These are phyloP conservation scores for Phlebiopsis flavidoalba DNA, from an alignment of 768 basidiomycete genomes.

Conservation along the genomic window DNA sequence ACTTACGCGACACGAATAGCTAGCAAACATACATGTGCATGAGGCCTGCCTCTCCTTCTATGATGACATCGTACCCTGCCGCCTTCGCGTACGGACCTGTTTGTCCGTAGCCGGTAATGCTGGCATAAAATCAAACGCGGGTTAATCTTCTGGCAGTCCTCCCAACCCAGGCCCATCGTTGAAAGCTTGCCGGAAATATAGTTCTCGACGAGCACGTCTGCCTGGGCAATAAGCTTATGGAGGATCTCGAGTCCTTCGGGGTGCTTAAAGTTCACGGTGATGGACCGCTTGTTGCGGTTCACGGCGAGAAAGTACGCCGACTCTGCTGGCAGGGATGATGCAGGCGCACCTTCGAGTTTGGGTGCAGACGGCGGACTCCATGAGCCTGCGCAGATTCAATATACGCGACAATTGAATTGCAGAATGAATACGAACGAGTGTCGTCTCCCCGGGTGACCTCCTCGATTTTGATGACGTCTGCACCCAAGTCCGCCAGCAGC, in stretches of 20 bases:
- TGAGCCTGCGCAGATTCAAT: slow-evolving; percentile 40
- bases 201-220: slow-evolving; percentile 90
- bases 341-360: slow-evolving; percentile 35
- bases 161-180: slow-evolving; percentile 80
- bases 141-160: slow-evolving; percentile 75
- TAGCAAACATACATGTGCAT: slow-evolving; percentile 77
- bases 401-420: neutral
- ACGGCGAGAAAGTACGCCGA: slow-evolving; percentile 89
- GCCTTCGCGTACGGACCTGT: slow-evolving; percentile 82
- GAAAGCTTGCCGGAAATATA: slow-evolving; percentile 82
- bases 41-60: slow-evolving; percentile 82
- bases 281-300: slow-evolving; percentile 86
- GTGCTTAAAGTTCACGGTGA: slow-evolving; percentile 85
- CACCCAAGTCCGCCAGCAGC: slow-evolving; percentile 86
- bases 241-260: slow-evolving; percentile 74
- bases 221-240: slow-evolving; percentile 58
- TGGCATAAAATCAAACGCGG: slow-evolving; percentile 80
- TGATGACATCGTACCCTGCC: slow-evolving; percentile 81
- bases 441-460: slow-evolving; percentile 81
- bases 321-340: slow-evolving; percentile 72
- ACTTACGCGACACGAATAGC: slow-evolving; percentile 6
- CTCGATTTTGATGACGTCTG: slow-evolving; percentile 92
- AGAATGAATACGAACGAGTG: slow-evolving; percentile 51
- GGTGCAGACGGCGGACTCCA: slow-evolving; percentile 58
- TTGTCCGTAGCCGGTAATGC: slow-evolving; percentile 85